Base-by-base conservation (phyloP, 2,329 filamentous ascomycete genomes). In the Aspergillus udagawae region DNA sequence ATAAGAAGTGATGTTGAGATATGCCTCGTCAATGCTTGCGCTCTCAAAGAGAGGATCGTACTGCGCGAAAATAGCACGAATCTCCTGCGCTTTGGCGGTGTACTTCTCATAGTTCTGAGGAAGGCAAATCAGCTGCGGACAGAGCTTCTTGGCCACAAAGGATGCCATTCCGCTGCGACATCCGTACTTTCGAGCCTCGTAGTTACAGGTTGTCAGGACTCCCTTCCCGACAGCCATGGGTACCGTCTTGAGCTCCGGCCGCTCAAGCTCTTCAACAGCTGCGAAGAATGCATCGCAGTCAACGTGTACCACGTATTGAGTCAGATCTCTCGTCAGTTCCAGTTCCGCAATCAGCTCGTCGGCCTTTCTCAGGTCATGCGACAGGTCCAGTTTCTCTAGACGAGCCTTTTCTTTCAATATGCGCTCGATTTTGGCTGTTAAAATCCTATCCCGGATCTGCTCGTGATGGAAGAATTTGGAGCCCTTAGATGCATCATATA, bases 261-360 rank as follows among this genome's bases (percentile, higher is more conserved):
- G 83, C 66, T 91, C 88, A 3, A 92, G 82, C 64, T 87, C 90
- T 72, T 97, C 94, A 0, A 97, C 94, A 0, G 94, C 91, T 0
- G 94, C 94, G 69, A 94, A 99, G 74, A 99, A 99, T 17, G 94
- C 94, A 78, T 99, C 94, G 74, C 94, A 97, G 73, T 99, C 94
- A 50, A 97, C 84, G 70, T 99, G 94, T 0, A 97, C 88, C 25
- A 97, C 85, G 56, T 85, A 80, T 71, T 97, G 94, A 0, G 87
- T 88, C 38, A 99, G 78, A 68, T 97, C 92, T 49, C 94, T 83
- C 1, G 83, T 81, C 7, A 86, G 70, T 68, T 99, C 94, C 21
- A 97, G 82, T 65, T 93, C 86, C 0, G 86, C 81, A 53, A 97
- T 87, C 59, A 91, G 86, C 60, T 90, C 86, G 70, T 97, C 92